phyloP scores from a whole-genome alignment of 257 asterid genomes.

The Solanum medicagineum region DNA sequence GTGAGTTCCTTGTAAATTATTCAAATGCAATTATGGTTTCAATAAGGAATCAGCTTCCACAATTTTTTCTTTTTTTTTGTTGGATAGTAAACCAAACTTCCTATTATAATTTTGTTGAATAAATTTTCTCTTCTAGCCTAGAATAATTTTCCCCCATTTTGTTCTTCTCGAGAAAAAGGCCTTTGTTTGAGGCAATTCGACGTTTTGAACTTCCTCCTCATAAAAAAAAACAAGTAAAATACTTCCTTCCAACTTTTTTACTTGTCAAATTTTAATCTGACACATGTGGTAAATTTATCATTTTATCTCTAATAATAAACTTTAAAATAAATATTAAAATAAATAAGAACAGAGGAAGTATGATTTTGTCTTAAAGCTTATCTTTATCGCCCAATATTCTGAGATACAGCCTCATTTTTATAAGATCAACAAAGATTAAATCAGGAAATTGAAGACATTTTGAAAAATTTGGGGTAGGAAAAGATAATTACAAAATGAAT shows the following conservation, averaged over 20 bases:
- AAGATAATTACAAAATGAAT: no score
- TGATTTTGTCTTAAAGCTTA: background rate
- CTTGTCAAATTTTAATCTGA: no score
- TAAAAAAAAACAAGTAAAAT: no score
- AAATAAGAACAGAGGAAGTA: background rate
- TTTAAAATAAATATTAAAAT: no score
- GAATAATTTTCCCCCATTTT: background rate
- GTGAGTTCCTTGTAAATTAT: background rate
- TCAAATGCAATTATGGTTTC: background rate
- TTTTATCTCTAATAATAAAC: no score
- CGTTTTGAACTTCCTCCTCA: background rate
- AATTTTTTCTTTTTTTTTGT: no score
- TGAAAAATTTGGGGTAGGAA: background rate
- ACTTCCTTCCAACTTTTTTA: no score
- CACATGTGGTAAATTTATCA: no score
- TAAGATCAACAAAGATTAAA: background rate
- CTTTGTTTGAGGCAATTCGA: background rate
- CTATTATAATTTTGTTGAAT: no score
- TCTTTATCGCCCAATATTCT: background rate
- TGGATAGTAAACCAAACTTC: no score
- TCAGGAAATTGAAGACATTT: background rate
- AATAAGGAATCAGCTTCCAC: background rate
- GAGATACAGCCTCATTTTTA: background rate
- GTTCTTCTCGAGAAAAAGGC: background rate
- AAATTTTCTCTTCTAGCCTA: no score